Conservation (phyloP, 768 basidiomycete species). For the Amanita jacksonii region DNA sequence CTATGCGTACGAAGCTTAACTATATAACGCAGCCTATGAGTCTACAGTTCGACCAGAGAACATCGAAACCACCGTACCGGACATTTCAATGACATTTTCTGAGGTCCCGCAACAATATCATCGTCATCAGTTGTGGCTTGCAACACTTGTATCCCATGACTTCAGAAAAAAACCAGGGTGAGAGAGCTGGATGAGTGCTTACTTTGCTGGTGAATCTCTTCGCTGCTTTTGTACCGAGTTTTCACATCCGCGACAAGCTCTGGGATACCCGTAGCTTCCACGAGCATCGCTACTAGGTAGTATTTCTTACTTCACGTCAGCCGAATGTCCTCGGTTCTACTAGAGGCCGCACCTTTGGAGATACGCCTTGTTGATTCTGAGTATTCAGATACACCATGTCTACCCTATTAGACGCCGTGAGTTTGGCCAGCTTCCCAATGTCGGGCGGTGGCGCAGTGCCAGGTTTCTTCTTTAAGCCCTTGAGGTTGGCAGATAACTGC, state of each 20-base stretch:
- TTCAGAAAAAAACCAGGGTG: neutral
- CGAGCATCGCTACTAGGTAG: conserved; percentile 76
- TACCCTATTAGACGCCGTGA: conserved; percentile 47
- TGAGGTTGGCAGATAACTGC: conserved; percentile 64
- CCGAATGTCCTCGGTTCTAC: too few relatives aligned
- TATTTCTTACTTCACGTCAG: conserved; percentile 50
- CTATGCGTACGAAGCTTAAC: conserved; percentile 85
- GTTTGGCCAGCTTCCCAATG: conserved; percentile 32
- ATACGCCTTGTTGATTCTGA: conserved; percentile 49
- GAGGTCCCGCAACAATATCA: conserved; percentile 84
- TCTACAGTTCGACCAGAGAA: too few relatives aligned
- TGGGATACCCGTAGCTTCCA: conserved; percentile 65
- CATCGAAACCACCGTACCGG: conserved; percentile 61
- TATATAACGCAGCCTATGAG: too few relatives aligned
- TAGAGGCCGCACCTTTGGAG: conserved; percentile 48
- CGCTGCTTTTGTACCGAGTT: conserved; percentile 52
- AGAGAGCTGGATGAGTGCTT: conserved; percentile 20
- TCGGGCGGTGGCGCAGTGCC: conserved; percentile 91
- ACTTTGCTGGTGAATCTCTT: conserved; percentile 65
- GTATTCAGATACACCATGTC: conserved; percentile 92
- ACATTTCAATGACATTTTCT: conserved; percentile 88
- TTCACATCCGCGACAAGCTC: conserved; percentile 62
- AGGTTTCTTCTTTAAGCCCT: conserved; percentile 91
- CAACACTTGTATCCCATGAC: conserved; percentile 38
- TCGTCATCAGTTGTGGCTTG: conserved; percentile 62